Conservation (phyloP, 441 rosid species). For the Pelargonium fulgidum region DNA sequence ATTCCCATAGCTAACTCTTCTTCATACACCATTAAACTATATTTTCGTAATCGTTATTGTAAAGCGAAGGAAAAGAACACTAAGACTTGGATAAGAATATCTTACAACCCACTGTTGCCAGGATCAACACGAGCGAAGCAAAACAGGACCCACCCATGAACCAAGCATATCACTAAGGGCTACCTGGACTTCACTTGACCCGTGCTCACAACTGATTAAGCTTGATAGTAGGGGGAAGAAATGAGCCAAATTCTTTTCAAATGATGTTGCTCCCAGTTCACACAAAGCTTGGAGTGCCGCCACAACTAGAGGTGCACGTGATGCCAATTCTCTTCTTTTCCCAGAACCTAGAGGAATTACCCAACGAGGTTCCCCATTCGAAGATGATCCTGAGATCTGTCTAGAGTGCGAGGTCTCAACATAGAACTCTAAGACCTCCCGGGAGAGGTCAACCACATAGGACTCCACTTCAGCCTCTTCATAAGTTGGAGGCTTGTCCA, state of each 20-base stretch:
- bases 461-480: constrained; percentile 62
- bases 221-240: constrained; percentile 76
- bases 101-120: constrained; percentile 26
- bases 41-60: constrained; percentile 20
- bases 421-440: constrained; percentile 71
- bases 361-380: constrained; percentile 45
- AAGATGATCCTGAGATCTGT: constrained; percentile 37
- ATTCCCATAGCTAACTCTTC: constrained; percentile 21
- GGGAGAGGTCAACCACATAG: constrained; percentile 60
- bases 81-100: constrained; percentile 20
- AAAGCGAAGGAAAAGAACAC: constrained; percentile 8
- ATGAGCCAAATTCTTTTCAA: constrained; percentile 58
- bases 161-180: constrained; percentile 91
- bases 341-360: constrained; percentile 86
- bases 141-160: constrained; percentile 74
- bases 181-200: constrained; percentile 82
- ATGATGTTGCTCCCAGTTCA: constrained; percentile 60
- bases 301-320: constrained; percentile 93
- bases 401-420: constrained; percentile 47
- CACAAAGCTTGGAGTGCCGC: constrained; percentile 80
- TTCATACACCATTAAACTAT: constrained; percentile 35
- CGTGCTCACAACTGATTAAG: constrained; percentile 88
- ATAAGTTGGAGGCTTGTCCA: constrained; percentile 47
- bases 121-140: constrained; percentile 71
- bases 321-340: constrained; percentile 83